Base-by-base conservation (phyloP, 2,329 filamentous ascomycete species). In the Colletotrichum destructivum region DNA sequence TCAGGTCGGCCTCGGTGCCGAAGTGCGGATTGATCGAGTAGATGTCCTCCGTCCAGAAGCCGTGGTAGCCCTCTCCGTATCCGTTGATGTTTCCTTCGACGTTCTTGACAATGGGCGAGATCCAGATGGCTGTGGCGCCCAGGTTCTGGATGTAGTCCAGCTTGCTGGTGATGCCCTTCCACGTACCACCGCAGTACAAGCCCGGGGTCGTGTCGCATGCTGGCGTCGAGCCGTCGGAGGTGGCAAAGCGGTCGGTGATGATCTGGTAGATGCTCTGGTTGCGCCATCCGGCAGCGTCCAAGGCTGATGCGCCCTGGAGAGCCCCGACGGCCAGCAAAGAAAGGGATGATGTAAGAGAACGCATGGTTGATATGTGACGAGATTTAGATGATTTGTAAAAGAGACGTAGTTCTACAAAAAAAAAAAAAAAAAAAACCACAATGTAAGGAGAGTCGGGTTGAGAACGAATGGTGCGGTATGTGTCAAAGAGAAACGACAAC, bases 181-280 rank as follows among this genome's bases (percentile, higher is more conserved):
- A 89, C 21, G 84, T 85, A 26, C 87, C 87, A 49, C 86, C 86
- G 69, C 87, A 89, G 77, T 88, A 88, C 38, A 76, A 74, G 51
- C 68, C 74, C 42, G 68, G 73, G 44, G 75, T 71, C 60, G 35
- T 55, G 40, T 80, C 76, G 60, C 80, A 82, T 7, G 75, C 61
- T 4, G 77, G 75, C 2, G 82, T 81, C 40, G 82, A 82, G 15
- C 80, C 81, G 62, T 83, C 79, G 4, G 79, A 79, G 7, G 79
- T 79, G 4, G 83, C 83, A 70, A 83, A 85, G 8, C 83, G 79
- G 72, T 85, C 83, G 15, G 83, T 85, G 63, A 86, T 73, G 68
- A 86, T 78, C 76, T 86, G 84, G 73, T 86, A 86, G 69, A 86
- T 84, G 42, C 83, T 83, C 75, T 83, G 82, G 44, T 78, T 79